These are phyloP conservation scores for Pneumocystis wakefieldiae DNA, from an alignment of 1,139 yeast species.

Conservation along the genomic window DNA sequence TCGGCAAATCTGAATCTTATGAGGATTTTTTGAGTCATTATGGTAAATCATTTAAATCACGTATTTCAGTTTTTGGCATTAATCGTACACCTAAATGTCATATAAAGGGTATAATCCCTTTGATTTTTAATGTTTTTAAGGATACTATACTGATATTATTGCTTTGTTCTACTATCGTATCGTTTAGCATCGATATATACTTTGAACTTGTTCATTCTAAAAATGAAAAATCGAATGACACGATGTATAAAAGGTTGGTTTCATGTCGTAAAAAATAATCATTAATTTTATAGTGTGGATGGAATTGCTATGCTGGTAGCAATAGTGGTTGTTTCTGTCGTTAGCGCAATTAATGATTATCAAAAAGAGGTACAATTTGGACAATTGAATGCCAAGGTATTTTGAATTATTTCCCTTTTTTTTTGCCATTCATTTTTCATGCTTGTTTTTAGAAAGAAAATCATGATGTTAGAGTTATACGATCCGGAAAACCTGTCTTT, in stretches of 20 bases:
- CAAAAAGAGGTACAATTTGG: constrained; percentile 93
- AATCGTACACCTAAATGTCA: constrained; percentile 58
- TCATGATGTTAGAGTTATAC: constrained; percentile 57
- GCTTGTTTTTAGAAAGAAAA: constrained; percentile 58
- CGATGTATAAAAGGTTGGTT: constrained; percentile 47
- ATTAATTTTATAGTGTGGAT: constrained; percentile 28
- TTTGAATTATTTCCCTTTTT: background rate
- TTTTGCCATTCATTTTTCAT: background rate
- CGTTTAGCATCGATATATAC: constrained; percentile 79
- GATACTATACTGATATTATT: constrained; percentile 81
- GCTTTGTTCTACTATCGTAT: constrained; percentile 72
- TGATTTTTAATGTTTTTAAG: constrained; percentile 73
- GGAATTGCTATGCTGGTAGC: constrained; percentile 96
- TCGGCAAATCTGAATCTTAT: background rate
- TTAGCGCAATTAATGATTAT: constrained; percentile 89
- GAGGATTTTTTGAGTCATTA: background rate
- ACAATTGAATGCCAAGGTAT: constrained; percentile 41
- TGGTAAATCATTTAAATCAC: constrained; percentile 11
- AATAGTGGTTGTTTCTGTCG: constrained; percentile 73
- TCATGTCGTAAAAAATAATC: constrained; percentile 32
- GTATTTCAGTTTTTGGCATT: constrained; percentile 43
- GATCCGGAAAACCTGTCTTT: constrained; percentile 55
- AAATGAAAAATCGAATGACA: constrained; percentile 59
- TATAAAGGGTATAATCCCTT: constrained; percentile 47
- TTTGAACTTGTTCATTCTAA: constrained; percentile 72